phyloP scores from a whole-genome alignment of 345 rosid species.

The Bretschneidera sinensis region DNA sequence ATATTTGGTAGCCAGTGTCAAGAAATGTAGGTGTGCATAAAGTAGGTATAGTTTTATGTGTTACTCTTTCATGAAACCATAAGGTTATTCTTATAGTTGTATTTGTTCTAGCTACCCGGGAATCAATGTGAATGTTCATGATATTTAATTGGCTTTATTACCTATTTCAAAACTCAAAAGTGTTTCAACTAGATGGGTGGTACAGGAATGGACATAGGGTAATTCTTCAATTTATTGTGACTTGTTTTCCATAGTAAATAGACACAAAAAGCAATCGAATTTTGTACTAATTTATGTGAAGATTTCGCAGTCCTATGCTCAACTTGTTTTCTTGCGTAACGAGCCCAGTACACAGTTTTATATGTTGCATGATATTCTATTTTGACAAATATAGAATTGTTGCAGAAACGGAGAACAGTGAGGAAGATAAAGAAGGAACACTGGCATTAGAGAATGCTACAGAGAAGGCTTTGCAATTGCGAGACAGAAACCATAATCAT shows the following conservation, averaged over 20 bases:
- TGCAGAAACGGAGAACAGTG: conserved; percentile 26
- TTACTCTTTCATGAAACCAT: background rate
- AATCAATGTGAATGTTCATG: too few relatives aligned
- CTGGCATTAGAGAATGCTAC: conserved; percentile 60
- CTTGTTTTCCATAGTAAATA: too few relatives aligned
- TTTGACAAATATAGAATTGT: conserved; percentile 9
- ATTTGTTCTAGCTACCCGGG: too few relatives aligned
- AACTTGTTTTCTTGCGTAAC: too few relatives aligned
- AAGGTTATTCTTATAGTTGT: too few relatives aligned
- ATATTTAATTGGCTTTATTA: too few relatives aligned
- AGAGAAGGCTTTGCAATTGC: conserved; percentile 66
- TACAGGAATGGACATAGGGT: too few relatives aligned
- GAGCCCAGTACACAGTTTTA: background rate
- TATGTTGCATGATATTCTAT: background rate
- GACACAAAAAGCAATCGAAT: background rate
- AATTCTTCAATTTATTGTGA: too few relatives aligned
- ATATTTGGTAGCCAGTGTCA: too few relatives aligned
- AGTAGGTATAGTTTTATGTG: background rate
- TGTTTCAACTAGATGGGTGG: too few relatives aligned
- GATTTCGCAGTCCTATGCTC: background rate
- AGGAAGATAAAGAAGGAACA: conserved; percentile 35
- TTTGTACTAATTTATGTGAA: too few relatives aligned
- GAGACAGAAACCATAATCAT: conserved; percentile 29
- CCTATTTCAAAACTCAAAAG: too few relatives aligned
- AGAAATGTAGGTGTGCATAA: background rate